A percentile compares a stretch with the other conserved stretches of the same genome.
Evolutionary conservation across 306 rosid species (phyloP).

Genomic region (Parietaria judaica): DNA sequence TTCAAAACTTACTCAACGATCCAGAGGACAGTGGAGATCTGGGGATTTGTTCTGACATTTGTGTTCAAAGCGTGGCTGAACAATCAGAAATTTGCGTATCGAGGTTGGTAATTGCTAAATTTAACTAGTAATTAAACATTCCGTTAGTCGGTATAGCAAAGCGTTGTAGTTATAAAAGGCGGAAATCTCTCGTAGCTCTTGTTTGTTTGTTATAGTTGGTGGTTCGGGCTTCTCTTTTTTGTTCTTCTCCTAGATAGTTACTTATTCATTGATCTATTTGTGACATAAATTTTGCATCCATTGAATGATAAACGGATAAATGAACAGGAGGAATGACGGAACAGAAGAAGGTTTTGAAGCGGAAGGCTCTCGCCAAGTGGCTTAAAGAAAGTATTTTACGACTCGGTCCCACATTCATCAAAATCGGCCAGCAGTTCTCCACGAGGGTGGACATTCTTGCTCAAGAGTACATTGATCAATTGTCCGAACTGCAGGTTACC

Average conservation of each 20-base stretch:
- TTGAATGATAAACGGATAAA: background rate
- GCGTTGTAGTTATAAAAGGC: no score
- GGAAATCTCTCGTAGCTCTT: no score
- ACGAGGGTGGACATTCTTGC: slow-evolving; percentile 98
- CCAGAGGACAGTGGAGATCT: slow-evolving; percentile 92
- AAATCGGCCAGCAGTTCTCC: slow-evolving; percentile 98
- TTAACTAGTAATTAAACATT: no score
- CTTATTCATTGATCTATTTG: background rate
- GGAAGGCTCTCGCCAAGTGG: slow-evolving; percentile 91
- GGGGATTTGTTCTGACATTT: slow-evolving; percentile 93
- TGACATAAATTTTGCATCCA: no score
- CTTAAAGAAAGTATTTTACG: slow-evolving; percentile 91
- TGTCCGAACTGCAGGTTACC: slow-evolving; percentile 92
- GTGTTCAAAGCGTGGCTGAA: slow-evolving; percentile 74
- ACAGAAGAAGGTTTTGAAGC: slow-evolving; percentile 59
- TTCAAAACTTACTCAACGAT: slow-evolving; percentile 94
- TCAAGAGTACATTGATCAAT: slow-evolving; percentile 93
- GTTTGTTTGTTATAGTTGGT: background rate
- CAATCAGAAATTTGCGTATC: slow-evolving; percentile 66
- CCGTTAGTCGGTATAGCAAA: no score
- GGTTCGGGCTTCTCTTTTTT: background rate
- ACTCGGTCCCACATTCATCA: slow-evolving; percentile 96
- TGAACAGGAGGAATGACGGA: slow-evolving; percentile 85
- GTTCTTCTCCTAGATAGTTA: background rate
- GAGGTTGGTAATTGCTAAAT: slow-evolving; percentile 35